phyloP scores from a whole-genome alignment of 345 rosid species.

The Toxicodendron radicans region DNA sequence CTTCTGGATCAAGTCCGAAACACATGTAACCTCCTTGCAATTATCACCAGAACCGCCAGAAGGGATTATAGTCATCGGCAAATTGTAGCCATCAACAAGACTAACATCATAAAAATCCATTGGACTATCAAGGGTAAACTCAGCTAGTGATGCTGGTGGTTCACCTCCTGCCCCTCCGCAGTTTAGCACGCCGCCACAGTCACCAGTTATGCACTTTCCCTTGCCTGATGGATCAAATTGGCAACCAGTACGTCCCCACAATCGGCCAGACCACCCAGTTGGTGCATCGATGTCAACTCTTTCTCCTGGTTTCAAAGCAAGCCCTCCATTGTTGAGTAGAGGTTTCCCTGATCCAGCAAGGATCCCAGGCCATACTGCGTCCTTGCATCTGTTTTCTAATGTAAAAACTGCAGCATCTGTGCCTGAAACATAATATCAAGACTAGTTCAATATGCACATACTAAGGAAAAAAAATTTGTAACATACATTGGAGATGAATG shows the following conservation, averaged over 20 bases:
- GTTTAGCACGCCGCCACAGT: conserved; percentile 39
- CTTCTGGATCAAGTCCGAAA: conserved; percentile 32
- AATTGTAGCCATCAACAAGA: conserved; percentile 46
- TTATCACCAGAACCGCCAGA: conserved; percentile 23
- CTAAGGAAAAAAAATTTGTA: not conserved
- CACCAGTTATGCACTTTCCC: conserved; percentile 40
- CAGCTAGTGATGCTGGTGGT: conserved; percentile 52
- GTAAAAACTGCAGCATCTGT: conserved; percentile 20
- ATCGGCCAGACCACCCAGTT: conserved; percentile 48
- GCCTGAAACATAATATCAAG: not conserved
- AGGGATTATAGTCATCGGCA: conserved; percentile 38
- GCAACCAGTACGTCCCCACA: conserved; percentile 50
- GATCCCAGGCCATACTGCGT: conserved; percentile 47
- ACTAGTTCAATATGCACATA: too few species aligned
- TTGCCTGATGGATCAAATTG: conserved; percentile 34
- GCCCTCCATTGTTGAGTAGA: conserved; percentile 36
- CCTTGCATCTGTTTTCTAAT: conserved; percentile 38
- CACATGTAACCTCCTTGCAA: conserved; percentile 33
- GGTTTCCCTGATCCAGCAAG: conserved; percentile 37
- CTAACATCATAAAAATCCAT: conserved; percentile 48
- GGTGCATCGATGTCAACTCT: conserved; percentile 32
- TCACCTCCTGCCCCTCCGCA: conserved; percentile 44
- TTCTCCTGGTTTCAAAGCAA: conserved; percentile 32
- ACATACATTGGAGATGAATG: not conserved
- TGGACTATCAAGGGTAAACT: conserved; percentile 40